A percentile compares a stretch with the other conserved stretches of the same genome.
phyloP scores from a whole-genome alignment of 2,329 filamentous ascomycete genomes.

The Alternaria ventricosa region DNA sequence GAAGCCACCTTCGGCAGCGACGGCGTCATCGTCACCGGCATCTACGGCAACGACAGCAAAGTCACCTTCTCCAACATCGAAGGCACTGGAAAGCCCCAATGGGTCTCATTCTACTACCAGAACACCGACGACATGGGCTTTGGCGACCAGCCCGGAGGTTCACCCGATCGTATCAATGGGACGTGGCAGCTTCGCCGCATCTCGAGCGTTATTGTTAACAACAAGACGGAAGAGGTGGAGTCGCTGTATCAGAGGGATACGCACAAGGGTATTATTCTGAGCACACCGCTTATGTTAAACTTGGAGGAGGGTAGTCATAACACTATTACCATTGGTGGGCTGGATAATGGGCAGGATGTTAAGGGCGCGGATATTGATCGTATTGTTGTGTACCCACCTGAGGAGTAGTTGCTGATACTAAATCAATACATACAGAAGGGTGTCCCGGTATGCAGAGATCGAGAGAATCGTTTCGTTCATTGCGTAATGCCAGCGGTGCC shows the following conservation, averaged over 20 bases:
- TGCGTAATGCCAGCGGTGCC: not conserved
- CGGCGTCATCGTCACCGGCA: slow-evolving; percentile 58
- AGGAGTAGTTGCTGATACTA: slow-evolving; percentile 47
- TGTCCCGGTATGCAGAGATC: not conserved
- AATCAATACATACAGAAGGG: not conserved
- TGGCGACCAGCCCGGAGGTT: slow-evolving; percentile 60
- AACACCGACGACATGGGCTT: slow-evolving; percentile 69
- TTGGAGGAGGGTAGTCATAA: slow-evolving; percentile 64
- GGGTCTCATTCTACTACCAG: slow-evolving; percentile 66
- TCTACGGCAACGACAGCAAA: slow-evolving; percentile 63
- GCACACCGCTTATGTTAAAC: slow-evolving; percentile 62
- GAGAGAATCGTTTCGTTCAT: not conserved
- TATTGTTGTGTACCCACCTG: slow-evolving; percentile 66
- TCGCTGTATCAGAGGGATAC: slow-evolving; percentile 63
- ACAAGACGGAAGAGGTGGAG: slow-evolving; percentile 56
- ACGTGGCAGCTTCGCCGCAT: slow-evolving; percentile 66
- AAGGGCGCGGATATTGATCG: slow-evolving; percentile 66
- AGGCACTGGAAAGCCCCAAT: slow-evolving; percentile 60
- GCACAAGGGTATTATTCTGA: slow-evolving; percentile 66
- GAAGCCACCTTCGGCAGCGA: slow-evolving; percentile 61
- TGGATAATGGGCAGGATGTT: slow-evolving; percentile 63
- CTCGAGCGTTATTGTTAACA: slow-evolving; percentile 66
- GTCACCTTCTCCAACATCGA: slow-evolving; percentile 59
- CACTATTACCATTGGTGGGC: slow-evolving; percentile 64
- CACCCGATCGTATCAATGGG: slow-evolving; percentile 66